Evolutionary conservation across 345 rosid species (phyloP).

Genomic region (Brassica nigra): DNA sequence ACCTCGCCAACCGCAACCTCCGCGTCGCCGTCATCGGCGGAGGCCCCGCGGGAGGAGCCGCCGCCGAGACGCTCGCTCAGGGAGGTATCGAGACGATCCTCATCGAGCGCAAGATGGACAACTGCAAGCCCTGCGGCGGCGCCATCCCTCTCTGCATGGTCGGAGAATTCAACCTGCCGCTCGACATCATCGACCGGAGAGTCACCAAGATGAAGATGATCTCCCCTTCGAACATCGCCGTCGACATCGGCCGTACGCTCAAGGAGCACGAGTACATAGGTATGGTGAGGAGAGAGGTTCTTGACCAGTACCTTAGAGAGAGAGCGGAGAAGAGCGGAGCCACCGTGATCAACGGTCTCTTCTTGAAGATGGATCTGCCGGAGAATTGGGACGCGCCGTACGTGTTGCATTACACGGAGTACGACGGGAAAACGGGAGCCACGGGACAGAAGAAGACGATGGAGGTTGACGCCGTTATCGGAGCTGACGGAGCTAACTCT

Average conservation of each 20-base stretch:
- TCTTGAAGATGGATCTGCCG: conserved; percentile 85
- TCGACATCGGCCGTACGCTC: conserved; percentile 89
- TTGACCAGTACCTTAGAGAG: conserved; percentile 75
- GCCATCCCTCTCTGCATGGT: conserved; percentile 97
- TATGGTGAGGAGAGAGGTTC: conserved; percentile 88
- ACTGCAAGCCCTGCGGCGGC: conserved; percentile 94
- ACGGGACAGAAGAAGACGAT: conserved; percentile 70
- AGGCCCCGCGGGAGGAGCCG: conserved; percentile 86
- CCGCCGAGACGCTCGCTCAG: conserved; percentile 77
- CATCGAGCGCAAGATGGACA: conserved; percentile 86
- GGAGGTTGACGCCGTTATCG: conserved; percentile 92
- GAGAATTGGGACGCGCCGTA: conserved; percentile 54
- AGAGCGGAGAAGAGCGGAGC: conserved; percentile 79
- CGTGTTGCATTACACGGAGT: conserved; percentile 80
- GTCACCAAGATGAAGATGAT: conserved; percentile 98
- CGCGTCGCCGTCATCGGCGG: conserved; percentile 92
- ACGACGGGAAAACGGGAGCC: conserved; percentile 64
- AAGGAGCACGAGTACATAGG: conserved; percentile 98
- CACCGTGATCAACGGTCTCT: conserved; percentile 74
- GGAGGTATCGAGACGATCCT: conserved; percentile 89
- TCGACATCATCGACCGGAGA: conserved; percentile 81
- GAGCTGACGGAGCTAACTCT: conserved; percentile 97
- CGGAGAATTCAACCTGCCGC: conserved; percentile 90
- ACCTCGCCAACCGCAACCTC: conserved; percentile 67
- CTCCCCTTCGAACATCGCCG: conserved; percentile 91